Evolutionary conservation across 140 eudicot species (phyloP).

Genomic region (Flaveria floridana): DNA sequence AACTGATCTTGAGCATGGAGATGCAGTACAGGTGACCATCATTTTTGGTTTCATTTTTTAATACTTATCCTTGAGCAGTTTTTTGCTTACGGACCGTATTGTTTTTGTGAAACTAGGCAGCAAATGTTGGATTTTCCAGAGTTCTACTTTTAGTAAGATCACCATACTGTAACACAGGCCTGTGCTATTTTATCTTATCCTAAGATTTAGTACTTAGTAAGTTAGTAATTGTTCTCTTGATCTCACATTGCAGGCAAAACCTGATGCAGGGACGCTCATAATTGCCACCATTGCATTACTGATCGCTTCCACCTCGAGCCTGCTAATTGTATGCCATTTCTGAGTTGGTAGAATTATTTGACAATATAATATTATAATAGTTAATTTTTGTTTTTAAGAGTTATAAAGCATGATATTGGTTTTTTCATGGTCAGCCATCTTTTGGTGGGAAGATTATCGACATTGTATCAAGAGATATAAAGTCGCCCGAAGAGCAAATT

Average conservation of each 20-base stretch:
- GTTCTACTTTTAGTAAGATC: slow-evolving; percentile 50
- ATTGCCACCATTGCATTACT: slow-evolving; percentile 53
- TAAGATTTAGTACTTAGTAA: no score
- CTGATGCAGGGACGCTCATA: slow-evolving; percentile 49
- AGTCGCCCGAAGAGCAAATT: slow-evolving; percentile 49
- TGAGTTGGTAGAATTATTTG: slow-evolving; percentile 22
- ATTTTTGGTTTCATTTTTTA: not conserved
- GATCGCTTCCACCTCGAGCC: slow-evolving; percentile 54
- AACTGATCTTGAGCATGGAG: slow-evolving; percentile 55
- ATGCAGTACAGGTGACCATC: slow-evolving; percentile 46
- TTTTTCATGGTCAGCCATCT: slow-evolving; percentile 45
- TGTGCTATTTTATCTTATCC: not conserved
- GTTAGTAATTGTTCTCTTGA: slow-evolving; percentile 3
- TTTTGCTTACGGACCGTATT: slow-evolving; percentile 11
- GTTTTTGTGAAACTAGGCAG: slow-evolving; percentile 42
- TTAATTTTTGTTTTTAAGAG: not conserved
- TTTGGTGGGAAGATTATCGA: slow-evolving; percentile 60
- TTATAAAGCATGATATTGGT: slow-evolving; percentile 12
- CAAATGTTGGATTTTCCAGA: slow-evolving; percentile 57
- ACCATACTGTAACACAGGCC: not conserved
- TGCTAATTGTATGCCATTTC: slow-evolving; percentile 49
- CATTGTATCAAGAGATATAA: slow-evolving; percentile 56
- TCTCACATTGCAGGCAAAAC: slow-evolving; percentile 48
- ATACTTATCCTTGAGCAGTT: not conserved
- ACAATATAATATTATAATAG: not conserved